Base-by-base conservation (phyloP, 2,329 filamentous ascomycete species). In the Sordariomycetes sp. region DNA sequence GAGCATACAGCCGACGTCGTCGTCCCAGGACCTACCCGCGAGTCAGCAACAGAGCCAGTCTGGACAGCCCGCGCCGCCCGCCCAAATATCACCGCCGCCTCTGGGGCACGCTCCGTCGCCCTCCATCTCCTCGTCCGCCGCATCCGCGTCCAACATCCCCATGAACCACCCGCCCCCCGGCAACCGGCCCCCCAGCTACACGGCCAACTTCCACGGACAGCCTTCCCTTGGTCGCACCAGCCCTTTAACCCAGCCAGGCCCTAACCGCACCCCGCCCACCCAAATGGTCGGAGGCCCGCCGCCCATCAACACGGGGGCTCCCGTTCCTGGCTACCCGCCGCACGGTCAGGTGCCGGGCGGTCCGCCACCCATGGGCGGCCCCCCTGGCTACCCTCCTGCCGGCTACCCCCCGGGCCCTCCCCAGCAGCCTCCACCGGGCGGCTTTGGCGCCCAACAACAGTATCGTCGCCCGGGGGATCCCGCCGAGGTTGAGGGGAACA, bases 401-500 rank as follows among this genome's bases (percentile, higher is more conserved):
- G 73, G 69, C 60, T 76, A 76, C 25, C 55, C 55, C 12, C 55
- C 55, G 57, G 72, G 71, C 39, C 72, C 71, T 45, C 56, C 66
- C 17, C 57, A 53, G 28, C 58, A 57, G 48, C 58, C 56, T 10
- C 54, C 56, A n/a, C 55, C 57, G 24, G 53, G 34, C 22, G 53
- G 35, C 55, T 50, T 50, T 24, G 45, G 45, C 20, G n/a, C 12
- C 13, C 45, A 50, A 20, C 45, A 50, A 10, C 58, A 57, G 54
- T 57, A 70, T 72, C 50, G 67, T 71, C 56, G 72, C 70, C 39
- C 73, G 72, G 61, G 72, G 74, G 61, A 79, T 32, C 55, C 80
- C 52, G 78, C 79, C 59, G 92, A 97, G 72, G 88, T 95, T 39
- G 90, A 96, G 65, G 91, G 89, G 59, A 89, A 85, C 65, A 90